Percentiles rank a stretch among this genome's conserved stretches.
These are phyloP conservation scores for Eimeria praecox DNA, from an alignment of 169 alveolate genomes.

Conservation along the genomic window DNA sequence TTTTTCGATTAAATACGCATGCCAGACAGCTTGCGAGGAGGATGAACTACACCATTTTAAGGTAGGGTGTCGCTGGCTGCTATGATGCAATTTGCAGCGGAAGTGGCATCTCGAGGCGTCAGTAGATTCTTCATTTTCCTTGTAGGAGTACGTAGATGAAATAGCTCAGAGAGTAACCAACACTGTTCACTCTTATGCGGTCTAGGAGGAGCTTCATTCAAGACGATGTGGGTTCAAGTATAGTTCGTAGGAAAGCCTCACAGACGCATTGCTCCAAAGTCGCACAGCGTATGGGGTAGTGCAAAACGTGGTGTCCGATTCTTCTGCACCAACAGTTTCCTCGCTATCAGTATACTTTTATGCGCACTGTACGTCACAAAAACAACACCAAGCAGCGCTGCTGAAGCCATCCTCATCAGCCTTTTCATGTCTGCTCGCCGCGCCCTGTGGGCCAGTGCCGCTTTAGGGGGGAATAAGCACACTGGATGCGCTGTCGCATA, in stretches of 20 bases:
- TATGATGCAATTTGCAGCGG: not conserved
- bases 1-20: not conserved
- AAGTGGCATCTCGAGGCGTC: too few relatives aligned
- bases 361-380: not conserved
- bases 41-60: too few relatives aligned
- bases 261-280: not conserved
- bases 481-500: not conserved
- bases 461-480: not conserved
- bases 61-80: too few relatives aligned
- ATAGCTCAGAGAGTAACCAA: too few relatives aligned
- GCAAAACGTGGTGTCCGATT: not conserved
- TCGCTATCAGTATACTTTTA: not conserved
- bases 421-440: not conserved
- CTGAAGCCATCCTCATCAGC: not conserved
- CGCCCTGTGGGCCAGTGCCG: not conserved
- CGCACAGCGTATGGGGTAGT: not conserved
- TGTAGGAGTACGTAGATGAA: too few relatives aligned
- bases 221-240: not conserved
- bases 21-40: not conserved
- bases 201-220: not conserved
- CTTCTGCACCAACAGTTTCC: not conserved
- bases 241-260: not conserved
- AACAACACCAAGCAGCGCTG: not conserved
- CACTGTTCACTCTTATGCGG: not conserved
- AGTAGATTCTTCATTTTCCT: too few relatives aligned